phyloP scores from a whole-genome alignment of 805 yeast species.

The Saccharomycopsis microspora region DNA sequence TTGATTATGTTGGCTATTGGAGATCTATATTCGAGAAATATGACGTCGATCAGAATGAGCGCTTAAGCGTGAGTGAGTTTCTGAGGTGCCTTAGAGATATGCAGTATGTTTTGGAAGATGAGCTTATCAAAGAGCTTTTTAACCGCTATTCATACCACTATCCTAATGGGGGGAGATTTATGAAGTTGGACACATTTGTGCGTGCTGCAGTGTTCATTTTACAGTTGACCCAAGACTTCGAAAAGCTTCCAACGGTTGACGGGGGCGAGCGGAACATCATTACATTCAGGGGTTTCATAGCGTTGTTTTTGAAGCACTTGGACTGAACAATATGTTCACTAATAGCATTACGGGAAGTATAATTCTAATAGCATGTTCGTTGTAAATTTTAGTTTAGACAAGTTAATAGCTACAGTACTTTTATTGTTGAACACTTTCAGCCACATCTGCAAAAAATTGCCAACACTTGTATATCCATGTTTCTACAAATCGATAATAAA shows the following conservation, averaged over 20 bases:
- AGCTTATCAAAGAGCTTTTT: slow-evolving; percentile 5
- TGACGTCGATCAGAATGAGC: slow-evolving; percentile 6
- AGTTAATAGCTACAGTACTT: too few species aligned
- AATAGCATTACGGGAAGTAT: too few species aligned
- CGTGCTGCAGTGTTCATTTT: slow-evolving; percentile 7
- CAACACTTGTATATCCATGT: too few species aligned
- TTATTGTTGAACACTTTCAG: too few species aligned
- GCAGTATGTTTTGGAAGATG: slow-evolving; percentile 3
- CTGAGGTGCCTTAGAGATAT: slow-evolving; percentile 6
- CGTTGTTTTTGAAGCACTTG: slow-evolving; percentile 7
- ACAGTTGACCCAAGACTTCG: slow-evolving; percentile 11
- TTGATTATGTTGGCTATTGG: slow-evolving; percentile 10
- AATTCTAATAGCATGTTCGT: too few species aligned
- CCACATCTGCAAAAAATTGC: too few species aligned
- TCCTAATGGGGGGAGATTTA: neutral
- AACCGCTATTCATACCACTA: slow-evolving; percentile 2
- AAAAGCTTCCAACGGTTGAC: slow-evolving; percentile 7
- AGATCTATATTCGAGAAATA: slow-evolving; percentile 8
- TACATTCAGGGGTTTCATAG: slow-evolving; percentile 4
- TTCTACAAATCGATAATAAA: too few species aligned
- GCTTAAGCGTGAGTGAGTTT: slow-evolving; percentile 8
- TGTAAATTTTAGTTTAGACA: too few species aligned
- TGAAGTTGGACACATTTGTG: slow-evolving; percentile 15
- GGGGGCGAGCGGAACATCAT: slow-evolving; percentile 6
- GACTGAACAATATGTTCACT: neutral